Evolutionary conservation across 306 rosid genomes (phyloP), one percentile per base, ranked within the genome.

Genomic region (Prunus mume): DNA sequence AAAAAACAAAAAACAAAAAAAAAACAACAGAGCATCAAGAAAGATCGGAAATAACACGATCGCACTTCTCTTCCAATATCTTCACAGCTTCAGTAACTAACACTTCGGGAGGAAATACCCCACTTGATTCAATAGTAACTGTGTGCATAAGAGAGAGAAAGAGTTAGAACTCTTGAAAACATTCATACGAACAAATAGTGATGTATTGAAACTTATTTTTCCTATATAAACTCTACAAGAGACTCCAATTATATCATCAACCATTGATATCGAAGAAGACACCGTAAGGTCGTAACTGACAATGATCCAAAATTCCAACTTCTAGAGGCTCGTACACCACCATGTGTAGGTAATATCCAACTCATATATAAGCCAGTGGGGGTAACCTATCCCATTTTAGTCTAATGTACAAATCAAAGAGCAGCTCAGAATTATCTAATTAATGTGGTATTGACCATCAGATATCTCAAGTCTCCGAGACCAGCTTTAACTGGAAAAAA

Each of bases 31-130:
- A 75, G 68, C 68, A 69, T 85, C 84, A 90, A 78, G 96, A 89
- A 81, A 95, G 93, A 83, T 92, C 97, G 3, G 89, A 76, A 71
- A 95, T 95, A 67, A 92, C 88, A 7, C 93, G 90, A 76, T 92
- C 98, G 55, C 98, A 95, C 88, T 95, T 95, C 77, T 88, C 96
- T 90, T 92, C 97, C 84, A 95, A 83, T 71, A 92, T 90, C 88
- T 92, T 95, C 81, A 92, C 93, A 63, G 98, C 97, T 88, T 95
- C 97, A 1, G 93, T 92, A 65, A 95, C 92, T 12, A 95, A 80
- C 63, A 77, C 86, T 46, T 95, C 93, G 18, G 98, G 97, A 46
- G 93, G 89, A 80, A 95, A 79, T 63, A 93, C 88, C 83, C 98
- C 97, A 1, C 97, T 90, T 69, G 98, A 92, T 85, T 95, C 98